phyloP scores from a whole-genome alignment of 805 yeast genomes.

The Saccharomycopsis sp. region DNA sequence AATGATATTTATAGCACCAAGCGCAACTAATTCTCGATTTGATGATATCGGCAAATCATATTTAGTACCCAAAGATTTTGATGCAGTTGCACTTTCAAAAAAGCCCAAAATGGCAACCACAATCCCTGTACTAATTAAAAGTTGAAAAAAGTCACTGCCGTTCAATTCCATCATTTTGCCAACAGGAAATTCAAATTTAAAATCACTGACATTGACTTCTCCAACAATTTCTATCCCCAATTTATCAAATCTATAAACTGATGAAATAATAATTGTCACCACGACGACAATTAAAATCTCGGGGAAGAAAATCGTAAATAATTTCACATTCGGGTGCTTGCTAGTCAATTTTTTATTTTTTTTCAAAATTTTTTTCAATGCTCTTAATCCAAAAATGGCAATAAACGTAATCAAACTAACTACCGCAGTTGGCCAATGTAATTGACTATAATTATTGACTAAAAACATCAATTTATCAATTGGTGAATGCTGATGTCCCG shows the following conservation, averaged over 20 bases:
- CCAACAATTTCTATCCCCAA: conserved; percentile 69
- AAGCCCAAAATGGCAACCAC: conserved; percentile 82
- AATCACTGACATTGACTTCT: conserved; percentile 43
- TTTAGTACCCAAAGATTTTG: conserved; percentile 74
- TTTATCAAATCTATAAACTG: conserved; percentile 39
- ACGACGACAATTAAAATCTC: conserved; percentile 78
- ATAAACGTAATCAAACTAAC: conserved; percentile 50
- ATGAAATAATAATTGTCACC: conserved; percentile 48
- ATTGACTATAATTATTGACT: conserved; percentile 33
- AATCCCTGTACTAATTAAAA: conserved; percentile 60
- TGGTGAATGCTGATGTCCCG: conserved; percentile 60
- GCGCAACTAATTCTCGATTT: conserved; percentile 84
- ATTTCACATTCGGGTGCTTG: conserved; percentile 27
- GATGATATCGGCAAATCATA: conserved; percentile 69
- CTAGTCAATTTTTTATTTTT: neutral
- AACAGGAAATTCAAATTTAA: conserved; percentile 55
- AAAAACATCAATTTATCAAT: conserved; percentile 61
- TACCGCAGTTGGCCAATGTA: conserved; percentile 52
- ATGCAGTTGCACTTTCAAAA: conserved; percentile 89
- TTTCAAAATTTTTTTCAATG: conserved; percentile 33
- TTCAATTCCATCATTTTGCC: conserved; percentile 26
- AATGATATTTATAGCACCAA: conserved; percentile 67
- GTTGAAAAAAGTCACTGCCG: conserved; percentile 39
- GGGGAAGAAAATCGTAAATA: conserved; percentile 59
- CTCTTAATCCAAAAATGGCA: conserved; percentile 36